These are phyloP conservation scores for Apiospora malaysiana DNA, from an alignment of 2,329 filamentous ascomycete genomes.

Conservation along the genomic window DNA sequence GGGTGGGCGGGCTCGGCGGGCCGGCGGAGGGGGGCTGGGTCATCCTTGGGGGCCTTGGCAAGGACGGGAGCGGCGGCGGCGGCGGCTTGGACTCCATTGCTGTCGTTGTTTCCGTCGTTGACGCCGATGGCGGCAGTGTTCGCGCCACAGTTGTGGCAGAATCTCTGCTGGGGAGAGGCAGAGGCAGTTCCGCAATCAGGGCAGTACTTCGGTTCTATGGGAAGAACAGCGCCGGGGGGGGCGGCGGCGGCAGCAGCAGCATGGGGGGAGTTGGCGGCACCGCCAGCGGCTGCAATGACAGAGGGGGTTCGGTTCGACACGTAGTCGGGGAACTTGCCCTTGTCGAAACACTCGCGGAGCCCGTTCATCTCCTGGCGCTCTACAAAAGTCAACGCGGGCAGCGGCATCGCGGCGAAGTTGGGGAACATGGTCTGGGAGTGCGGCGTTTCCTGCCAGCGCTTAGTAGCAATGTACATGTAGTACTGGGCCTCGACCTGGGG, in stretches of 20 bases:
- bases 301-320: not conserved
- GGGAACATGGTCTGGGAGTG: not conserved
- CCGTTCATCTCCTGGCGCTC: slow-evolving; percentile 50
- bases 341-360: not conserved
- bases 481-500: slow-evolving; percentile 3
- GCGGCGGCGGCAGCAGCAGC: no score
- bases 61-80: not conserved
- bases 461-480: not conserved
- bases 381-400: not conserved
- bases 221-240: no score
- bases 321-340: not conserved
- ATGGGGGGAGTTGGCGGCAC: no score
- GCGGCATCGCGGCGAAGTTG: not conserved
- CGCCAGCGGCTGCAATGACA: no score
- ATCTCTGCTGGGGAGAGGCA: no score
- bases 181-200: no score
- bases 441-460: not conserved
- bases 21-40: no score
- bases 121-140: not conserved
- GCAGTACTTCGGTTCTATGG: no score
- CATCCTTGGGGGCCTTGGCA: no score
- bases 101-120: not conserved
- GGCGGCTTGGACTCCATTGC: not conserved
- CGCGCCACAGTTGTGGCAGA: no score
- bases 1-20: no score